Evolutionary conservation across 352 stramenopile genomes (phyloP).

Genomic region (Pythium oligandrum): DNA sequence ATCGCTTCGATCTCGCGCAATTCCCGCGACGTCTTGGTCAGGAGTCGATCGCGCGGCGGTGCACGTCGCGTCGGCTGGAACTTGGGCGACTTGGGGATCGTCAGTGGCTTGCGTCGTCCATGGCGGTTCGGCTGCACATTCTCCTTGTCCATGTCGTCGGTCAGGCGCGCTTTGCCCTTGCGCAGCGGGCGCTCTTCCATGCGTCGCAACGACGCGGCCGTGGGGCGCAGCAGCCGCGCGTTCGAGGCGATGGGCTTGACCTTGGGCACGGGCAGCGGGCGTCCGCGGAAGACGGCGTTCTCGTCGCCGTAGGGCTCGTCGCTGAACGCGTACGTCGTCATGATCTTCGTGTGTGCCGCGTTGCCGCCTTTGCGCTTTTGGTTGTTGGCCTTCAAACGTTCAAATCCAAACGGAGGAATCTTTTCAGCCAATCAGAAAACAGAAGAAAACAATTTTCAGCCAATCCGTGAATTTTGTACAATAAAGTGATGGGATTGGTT

Average conservation of each 20-base stretch:
- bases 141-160: conserved; percentile 35
- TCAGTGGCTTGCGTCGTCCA: conserved; percentile 26
- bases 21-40: conserved; percentile 71
- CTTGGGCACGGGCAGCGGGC: conserved; percentile 35
- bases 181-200: conserved; percentile 38
- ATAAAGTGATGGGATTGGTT: no score
- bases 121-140: conserved; percentile 10
- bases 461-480: no score
- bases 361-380: background rate
- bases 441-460: conserved; percentile 17
- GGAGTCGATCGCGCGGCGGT: conserved; percentile 26
- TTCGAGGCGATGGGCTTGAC: conserved; percentile 51
- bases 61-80: conserved; percentile 33
- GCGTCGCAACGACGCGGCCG: conserved; percentile 43
- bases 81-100: conserved; percentile 66
- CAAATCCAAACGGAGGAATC: conserved; percentile 3
- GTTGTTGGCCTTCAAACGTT: conserved; percentile 5
- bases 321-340: conserved; percentile 25
- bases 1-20: conserved; percentile 69
- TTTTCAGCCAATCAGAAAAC: conserved; percentile 2
- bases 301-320: conserved; percentile 22
- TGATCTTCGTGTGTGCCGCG: conserved; percentile 9
- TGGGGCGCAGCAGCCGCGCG: conserved; percentile 57
- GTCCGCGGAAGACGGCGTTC: conserved; percentile 41
- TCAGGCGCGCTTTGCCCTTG: conserved; percentile 33